Percentiles rank a stretch among this genome's conserved stretches.
These are phyloP conservation scores for Xylona heveae DNA, from an alignment of 495 filamentous ascomycete genomes.

Conservation along the genomic window DNA sequence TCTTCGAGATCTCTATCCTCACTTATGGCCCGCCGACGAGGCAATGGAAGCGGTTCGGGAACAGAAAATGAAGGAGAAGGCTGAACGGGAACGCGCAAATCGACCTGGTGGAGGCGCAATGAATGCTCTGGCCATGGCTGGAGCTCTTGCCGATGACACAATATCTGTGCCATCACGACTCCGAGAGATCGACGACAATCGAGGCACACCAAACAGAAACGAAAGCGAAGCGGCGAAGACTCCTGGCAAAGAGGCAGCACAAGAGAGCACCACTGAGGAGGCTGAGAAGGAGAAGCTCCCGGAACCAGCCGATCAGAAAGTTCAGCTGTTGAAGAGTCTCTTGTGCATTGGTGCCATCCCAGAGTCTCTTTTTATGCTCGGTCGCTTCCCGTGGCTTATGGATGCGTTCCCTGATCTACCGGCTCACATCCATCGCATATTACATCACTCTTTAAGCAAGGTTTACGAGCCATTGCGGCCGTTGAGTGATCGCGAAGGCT, in stretches of 20 bases:
- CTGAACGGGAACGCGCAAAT: conserved; percentile 46
- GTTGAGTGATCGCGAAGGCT: conserved; percentile 15
- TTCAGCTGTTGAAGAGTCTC: conserved; percentile 60
- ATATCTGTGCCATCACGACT: conserved; percentile 24
- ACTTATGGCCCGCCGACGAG: conserved; percentile 71
- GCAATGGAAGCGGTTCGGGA: conserved; percentile 50
- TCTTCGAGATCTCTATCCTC: conserved; percentile 78
- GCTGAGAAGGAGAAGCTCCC: conserved; percentile 41
- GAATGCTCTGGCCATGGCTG: conserved; percentile 84
- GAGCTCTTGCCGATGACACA: conserved; percentile 69
- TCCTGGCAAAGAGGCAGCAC: conserved; percentile 8
- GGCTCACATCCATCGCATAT: conserved; percentile 61
- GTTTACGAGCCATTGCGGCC: conserved; percentile 36
- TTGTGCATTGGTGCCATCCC: conserved; percentile 83
- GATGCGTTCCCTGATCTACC: conserved; percentile 61
- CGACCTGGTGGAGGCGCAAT: conserved; percentile 39
- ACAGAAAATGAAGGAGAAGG: conserved; percentile 52
- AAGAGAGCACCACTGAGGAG: conserved; percentile 14
- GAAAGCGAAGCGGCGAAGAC: conserved; percentile 6
- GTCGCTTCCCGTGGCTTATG: conserved; percentile 76
- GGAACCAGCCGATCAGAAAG: conserved; percentile 79
- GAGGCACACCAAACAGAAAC: conserved; percentile 20
- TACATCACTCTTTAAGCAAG: conserved; percentile 55
- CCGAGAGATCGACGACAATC: conserved; percentile 20
- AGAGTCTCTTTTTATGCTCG: conserved; percentile 81